Percentiles rank a stretch among this genome's conserved stretches.
These are phyloP conservation scores for Leptoxyphium fumago DNA, from an alignment of 2,329 filamentous ascomycete genomes.

Conservation along the genomic window DNA sequence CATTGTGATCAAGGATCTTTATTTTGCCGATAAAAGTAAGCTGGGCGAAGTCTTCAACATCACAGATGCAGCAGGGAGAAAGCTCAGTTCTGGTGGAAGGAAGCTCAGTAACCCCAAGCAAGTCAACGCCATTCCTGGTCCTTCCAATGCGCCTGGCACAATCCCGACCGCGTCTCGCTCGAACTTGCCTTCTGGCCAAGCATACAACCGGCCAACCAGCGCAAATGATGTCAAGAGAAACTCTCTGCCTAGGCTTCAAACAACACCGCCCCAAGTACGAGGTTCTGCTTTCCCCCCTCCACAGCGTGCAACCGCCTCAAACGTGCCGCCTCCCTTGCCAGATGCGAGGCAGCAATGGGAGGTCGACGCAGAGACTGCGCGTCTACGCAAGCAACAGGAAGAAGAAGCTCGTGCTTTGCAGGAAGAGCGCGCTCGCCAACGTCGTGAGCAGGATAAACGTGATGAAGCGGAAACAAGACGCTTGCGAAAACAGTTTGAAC, in stretches of 20 bases:
- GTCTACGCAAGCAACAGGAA: slow-evolving; percentile 27
- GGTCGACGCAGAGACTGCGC: slow-evolving; percentile 35
- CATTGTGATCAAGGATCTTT: slow-evolving; percentile 47
- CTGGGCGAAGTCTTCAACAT: slow-evolving; percentile 70
- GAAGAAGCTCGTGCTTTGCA: slow-evolving; percentile 25
- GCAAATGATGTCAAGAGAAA: slow-evolving; percentile 10
- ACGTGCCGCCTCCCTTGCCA: slow-evolving; percentile 22
- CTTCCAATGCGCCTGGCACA: slow-evolving; percentile 6
- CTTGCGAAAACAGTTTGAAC: slow-evolving; percentile 50
- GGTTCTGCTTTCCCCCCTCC: slow-evolving; percentile 1
- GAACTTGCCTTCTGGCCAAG: background rate
- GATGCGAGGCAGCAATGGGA: slow-evolving; percentile 44
- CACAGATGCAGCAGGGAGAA: slow-evolving; percentile 26
- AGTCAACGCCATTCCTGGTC: slow-evolving; percentile 5
- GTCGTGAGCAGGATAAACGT: slow-evolving; percentile 36
- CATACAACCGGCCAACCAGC: slow-evolving; percentile 2
- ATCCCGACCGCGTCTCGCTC: slow-evolving; percentile 2
- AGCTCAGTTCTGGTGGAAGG: slow-evolving; percentile 10
- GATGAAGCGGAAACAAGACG: slow-evolving; percentile 43
- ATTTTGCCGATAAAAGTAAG: slow-evolving; percentile 36
- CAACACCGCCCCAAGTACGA: slow-evolving; percentile 7
- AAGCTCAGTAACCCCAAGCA: slow-evolving; percentile 14
- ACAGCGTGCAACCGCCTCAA: background rate
- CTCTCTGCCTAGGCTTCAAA: slow-evolving; percentile 15
- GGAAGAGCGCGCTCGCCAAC: slow-evolving; percentile 27